Evolutionary conservation across 2,329 filamentous ascomycete genomes (phyloP), one percentile per base, ranked within the genome.

Genomic region (Pseudogymnoascus sp.): DNA sequence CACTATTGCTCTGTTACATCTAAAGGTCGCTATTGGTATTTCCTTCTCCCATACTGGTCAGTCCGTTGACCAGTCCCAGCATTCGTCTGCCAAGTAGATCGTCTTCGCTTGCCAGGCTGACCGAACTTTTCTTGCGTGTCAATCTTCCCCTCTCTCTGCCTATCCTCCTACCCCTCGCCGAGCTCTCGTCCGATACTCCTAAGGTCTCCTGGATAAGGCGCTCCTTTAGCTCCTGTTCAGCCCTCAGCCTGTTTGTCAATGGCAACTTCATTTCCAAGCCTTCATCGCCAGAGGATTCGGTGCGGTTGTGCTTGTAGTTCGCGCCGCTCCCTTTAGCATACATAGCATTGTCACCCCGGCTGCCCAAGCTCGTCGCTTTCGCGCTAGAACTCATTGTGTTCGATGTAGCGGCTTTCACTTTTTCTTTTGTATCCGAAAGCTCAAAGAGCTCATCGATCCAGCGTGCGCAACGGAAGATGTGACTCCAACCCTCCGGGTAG

Each of bases 401-500:
- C 11, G 30, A 58, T 58, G 54, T 11, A 5, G 54, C 70, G 68
- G 62, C 71, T 62, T 66, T 73, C 66, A 70, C 67, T 38, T 71
- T 74, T 59, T 73, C 70, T 39, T 74, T 71, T 0, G 70, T 74
- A 54, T 82, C 78, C 2, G 78, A 83, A 36, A 74, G 78, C 61
- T 75, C 75, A 58, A 96, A 93, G 0, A 92, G 81, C 28, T 92
- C 86, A 54, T 87, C 81, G 67, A 97, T 92, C 93, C 93, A 97
- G 14, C 80, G 77, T 0, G 86, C 87, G 65, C 89, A 90, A 35
- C 88, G 83, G 65, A 88, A 85, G 67, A 97, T 89, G 70, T 95
- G 87, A 69, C 87, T 88, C 90, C 92, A 96, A 1, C 90, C 92
- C 7, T 94, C 90, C 0, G 92, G 92, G 67, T 95, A 99, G 3